These are phyloP conservation scores for Verticillium tricorpus DNA, from an alignment of 2,329 filamentous ascomycete genomes.

Conservation along the genomic window DNA sequence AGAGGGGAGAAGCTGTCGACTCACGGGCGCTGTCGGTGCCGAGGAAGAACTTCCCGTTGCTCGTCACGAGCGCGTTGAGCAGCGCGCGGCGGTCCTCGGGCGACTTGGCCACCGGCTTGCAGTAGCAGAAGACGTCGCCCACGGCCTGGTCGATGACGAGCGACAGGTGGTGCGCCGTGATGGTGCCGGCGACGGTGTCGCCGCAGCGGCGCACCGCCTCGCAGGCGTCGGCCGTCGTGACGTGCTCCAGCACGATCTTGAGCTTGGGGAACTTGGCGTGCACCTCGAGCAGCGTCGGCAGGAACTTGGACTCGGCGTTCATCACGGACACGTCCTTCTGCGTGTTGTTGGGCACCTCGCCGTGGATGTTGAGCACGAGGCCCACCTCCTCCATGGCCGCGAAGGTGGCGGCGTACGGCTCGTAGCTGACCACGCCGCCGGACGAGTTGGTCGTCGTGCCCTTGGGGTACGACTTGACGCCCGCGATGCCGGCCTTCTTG, in stretches of 20 bases:
- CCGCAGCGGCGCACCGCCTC: constrained; percentile 74
- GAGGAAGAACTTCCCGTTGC: constrained; percentile 67
- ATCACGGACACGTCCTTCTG: constrained; percentile 47
- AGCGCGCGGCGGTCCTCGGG: constrained; percentile 70
- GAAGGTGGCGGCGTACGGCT: constrained; percentile 73
- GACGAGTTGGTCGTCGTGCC: constrained; percentile 63
- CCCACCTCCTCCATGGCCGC: constrained; percentile 82
- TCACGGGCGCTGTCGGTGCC: constrained; percentile 62
- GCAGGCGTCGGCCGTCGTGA: constrained; percentile 77
- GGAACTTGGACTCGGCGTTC: constrained; percentile 70
- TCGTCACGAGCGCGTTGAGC: constrained; percentile 56
- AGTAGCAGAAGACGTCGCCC: constrained; percentile 63
- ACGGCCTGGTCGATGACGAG: constrained; percentile 68
- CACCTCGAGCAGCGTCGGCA: constrained; percentile 72
- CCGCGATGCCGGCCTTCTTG: constrained; percentile 64
- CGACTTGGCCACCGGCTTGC: constrained; percentile 68
- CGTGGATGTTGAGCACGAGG: constrained; percentile 88
- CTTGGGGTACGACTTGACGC: constrained; percentile 51
- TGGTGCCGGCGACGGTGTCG: constrained; percentile 58
- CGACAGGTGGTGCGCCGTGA: constrained; percentile 70
- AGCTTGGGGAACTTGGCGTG: constrained; percentile 72
- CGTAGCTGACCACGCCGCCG: constrained; percentile 65
- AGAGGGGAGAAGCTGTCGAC: constrained; percentile 39
- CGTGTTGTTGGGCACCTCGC: constrained; percentile 59
- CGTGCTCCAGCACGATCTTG: constrained; percentile 71